Evolutionary conservation across 768 basidiomycete species (phyloP).

Genomic region (Gymnopilus junonius): DNA sequence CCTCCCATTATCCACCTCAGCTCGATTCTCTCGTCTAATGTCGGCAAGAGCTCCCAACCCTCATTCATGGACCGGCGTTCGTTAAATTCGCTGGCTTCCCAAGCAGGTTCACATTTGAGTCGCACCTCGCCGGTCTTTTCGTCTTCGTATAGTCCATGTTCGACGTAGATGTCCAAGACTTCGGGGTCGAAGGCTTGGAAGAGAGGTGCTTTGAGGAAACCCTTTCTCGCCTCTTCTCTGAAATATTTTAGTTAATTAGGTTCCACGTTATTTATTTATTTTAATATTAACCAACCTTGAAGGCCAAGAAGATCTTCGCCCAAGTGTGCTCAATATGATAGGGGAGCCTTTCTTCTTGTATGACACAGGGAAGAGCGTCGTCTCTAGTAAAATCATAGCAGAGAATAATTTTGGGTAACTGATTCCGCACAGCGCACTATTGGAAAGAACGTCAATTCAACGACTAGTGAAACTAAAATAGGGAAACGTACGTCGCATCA

Average conservation of each 20-base stretch:
- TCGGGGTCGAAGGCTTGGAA: conserved; percentile 26
- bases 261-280: not conserved
- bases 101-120: conserved; percentile 27
- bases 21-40: conserved; percentile 25
- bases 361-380: conserved; percentile 22
- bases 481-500: conserved; percentile 22
- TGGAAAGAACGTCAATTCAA: not conserved
- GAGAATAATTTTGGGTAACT: conserved; percentile 26
- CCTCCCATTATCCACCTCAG: conserved; percentile 33
- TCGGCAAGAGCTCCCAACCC: conserved; percentile 30
- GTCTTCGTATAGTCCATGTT: conserved; percentile 25
- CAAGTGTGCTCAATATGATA: conserved; percentile 17
- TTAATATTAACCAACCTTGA: conserved; percentile 18
- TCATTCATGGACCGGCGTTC: conserved; percentile 29
- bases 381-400: conserved; percentile 22
- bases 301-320: conserved; percentile 26
- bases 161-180: conserved; percentile 24
- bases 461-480: not conserved
- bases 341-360: conserved; percentile 5
- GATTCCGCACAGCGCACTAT: conserved; percentile 23
- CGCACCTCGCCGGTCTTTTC: conserved; percentile 21
- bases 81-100: conserved; percentile 28
- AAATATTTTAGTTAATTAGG: not conserved
- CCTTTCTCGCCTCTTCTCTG: conserved; percentile 27
- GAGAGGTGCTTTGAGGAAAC: conserved; percentile 22